These are phyloP conservation scores for Fusarium tanahbumbuense DNA, from an alignment of 2,329 filamentous ascomycete species.

Conservation along the genomic window DNA sequence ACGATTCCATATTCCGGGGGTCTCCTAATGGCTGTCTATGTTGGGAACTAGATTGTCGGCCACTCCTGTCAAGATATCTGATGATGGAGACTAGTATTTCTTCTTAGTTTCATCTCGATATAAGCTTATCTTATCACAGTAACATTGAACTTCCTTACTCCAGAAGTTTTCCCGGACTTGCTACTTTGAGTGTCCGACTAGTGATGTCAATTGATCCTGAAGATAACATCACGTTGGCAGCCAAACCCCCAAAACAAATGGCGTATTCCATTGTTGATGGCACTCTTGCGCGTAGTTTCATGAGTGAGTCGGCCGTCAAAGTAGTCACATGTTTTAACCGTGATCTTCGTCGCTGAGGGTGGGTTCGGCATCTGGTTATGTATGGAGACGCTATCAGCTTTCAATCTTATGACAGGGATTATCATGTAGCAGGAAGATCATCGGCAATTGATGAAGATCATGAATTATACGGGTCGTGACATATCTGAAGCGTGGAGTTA, in stretches of 20 bases:
- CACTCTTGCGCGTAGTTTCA: not conserved
- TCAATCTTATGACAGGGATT: slow-evolving; percentile 1
- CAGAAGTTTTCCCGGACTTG: not conserved
- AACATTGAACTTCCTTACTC: not conserved
- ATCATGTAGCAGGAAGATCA: slow-evolving; percentile 17
- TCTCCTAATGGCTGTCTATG: slow-evolving; percentile 43
- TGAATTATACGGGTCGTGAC: not conserved
- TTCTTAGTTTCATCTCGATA: not conserved
- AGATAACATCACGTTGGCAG: not conserved
- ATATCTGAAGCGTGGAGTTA: not conserved
- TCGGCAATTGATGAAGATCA: slow-evolving; percentile 5
- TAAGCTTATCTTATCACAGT: too few species aligned
- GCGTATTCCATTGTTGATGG: not conserved
- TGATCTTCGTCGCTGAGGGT: not conserved
- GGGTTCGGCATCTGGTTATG: not conserved
- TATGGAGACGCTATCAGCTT: not conserved
- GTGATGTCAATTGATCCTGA: not conserved
- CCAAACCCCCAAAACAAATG: not conserved
- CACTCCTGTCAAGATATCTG: too few species aligned
- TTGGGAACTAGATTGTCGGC: slow-evolving; percentile 7
- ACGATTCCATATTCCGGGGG: slow-evolving; percentile 49
- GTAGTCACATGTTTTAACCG: not conserved
- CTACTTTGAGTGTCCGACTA: not conserved
- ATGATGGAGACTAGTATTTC: not conserved
- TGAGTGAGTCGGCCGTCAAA: not conserved